Conservation (phyloP, 805 yeast genomes). For the Priceomyces medius region DNA sequence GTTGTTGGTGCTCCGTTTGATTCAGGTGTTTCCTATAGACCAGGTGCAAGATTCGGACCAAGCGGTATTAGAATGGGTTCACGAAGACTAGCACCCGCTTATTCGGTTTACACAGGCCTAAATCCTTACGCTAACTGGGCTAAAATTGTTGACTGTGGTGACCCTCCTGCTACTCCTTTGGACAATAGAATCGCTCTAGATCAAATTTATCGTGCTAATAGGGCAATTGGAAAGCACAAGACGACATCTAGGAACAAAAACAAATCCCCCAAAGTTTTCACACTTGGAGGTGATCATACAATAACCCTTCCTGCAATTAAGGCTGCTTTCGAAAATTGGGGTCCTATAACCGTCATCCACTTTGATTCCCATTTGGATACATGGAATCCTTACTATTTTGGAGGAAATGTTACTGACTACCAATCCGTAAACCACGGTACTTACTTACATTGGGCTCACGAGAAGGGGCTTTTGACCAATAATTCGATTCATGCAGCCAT, state of each 20-base stretch:
- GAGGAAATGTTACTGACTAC: slow-evolving; percentile 56
- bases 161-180: slow-evolving; percentile 59
- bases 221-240: slow-evolving; percentile 39
- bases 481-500: slow-evolving; percentile 73
- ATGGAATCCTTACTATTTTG: slow-evolving; percentile 72
- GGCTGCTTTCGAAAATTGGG: slow-evolving; percentile 58
- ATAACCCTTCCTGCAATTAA: slow-evolving; percentile 70
- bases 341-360: slow-evolving; percentile 71
- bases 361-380: slow-evolving; percentile 87
- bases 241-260: slow-evolving; percentile 19
- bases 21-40: slow-evolving; percentile 73
- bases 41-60: slow-evolving; percentile 87
- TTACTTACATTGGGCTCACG: slow-evolving; percentile 76
- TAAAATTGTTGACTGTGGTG: slow-evolving; percentile 53
- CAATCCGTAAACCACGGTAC: slow-evolving; percentile 77
- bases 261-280: slow-evolving; percentile 57
- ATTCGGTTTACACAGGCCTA: slow-evolving; percentile 40
- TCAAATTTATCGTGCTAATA: slow-evolving; percentile 54
- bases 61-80: slow-evolving; percentile 65
- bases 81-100: slow-evolving; percentile 58
- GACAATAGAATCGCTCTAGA: slow-evolving; percentile 51
- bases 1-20: slow-evolving; percentile 81
- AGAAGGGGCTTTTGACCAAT: slow-evolving; percentile 62
- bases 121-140: slow-evolving; percentile 55
- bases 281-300: slow-evolving; percentile 84